A percentile compares a stretch with the other conserved stretches of the same genome.
phyloP scores from a whole-genome alignment of 148 eudicot genomes.

The Amaranthus palmeri region DNA sequence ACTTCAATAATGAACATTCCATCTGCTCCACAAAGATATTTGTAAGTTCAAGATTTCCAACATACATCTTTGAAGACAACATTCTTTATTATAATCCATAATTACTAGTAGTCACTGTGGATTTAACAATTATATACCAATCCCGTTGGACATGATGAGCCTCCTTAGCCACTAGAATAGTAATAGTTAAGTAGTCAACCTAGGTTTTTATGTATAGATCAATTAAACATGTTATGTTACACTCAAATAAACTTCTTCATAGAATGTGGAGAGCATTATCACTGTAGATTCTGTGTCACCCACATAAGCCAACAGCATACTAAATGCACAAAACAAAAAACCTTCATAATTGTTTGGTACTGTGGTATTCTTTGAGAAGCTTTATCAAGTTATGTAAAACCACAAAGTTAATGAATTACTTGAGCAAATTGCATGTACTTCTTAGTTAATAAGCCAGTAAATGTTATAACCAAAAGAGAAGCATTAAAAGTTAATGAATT shows the following conservation, averaged over 20 bases:
- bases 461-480: neutral
- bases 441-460: neutral
- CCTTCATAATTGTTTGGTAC: neutral
- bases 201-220: neutral
- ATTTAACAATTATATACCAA: neutral
- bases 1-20: constrained; percentile 82
- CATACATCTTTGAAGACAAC: neutral
- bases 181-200: neutral
- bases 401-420: neutral
- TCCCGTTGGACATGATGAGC: neutral
- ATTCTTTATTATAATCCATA: neutral
- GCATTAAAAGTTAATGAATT: too few relatives aligned
- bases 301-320: neutral
- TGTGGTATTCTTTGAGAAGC: neutral
- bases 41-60: constrained; percentile 6
- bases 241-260: neutral
- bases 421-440: neutral
- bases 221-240: neutral
- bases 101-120: neutral
- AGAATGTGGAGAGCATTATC: neutral
- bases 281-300: neutral
- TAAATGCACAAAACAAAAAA: neutral
- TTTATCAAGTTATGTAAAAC: neutral
- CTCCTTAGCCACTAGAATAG: neutral
- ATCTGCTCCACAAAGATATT: constrained; percentile 46